phyloP scores from a whole-genome alignment of 2,329 filamentous ascomycete species.

The Lachnellula arida region DNA sequence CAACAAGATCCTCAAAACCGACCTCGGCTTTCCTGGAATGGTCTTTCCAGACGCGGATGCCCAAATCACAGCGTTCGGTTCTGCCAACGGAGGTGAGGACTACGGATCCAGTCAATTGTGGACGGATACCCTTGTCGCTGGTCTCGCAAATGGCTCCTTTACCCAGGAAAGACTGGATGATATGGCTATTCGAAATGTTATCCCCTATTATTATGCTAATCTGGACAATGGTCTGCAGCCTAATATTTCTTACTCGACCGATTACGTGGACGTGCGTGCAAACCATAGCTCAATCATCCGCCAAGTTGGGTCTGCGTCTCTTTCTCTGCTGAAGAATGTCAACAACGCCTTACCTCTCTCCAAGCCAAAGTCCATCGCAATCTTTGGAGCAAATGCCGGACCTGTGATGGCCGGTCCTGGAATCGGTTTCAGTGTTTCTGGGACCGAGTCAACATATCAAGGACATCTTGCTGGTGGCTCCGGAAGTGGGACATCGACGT shows the following conservation, averaged over 20 bases:
- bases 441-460: slow-evolving; percentile 32
- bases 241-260: slow-evolving; percentile 25
- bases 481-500: slow-evolving; percentile 43
- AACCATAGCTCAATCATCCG: slow-evolving; percentile 39
- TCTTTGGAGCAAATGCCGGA: slow-evolving; percentile 58
- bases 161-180: slow-evolving; percentile 52
- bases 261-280: slow-evolving; percentile 62
- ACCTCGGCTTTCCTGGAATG: slow-evolving; percentile 81
- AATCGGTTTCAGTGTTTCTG: not conserved
- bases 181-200: slow-evolving; percentile 59
- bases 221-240: slow-evolving; percentile 42
- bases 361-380: slow-evolving; percentile 44
- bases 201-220: slow-evolving; percentile 51
- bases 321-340: slow-evolving; percentile 59
- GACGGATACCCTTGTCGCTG: slow-evolving; percentile 32
- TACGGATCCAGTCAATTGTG: no score
- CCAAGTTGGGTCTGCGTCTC: slow-evolving; percentile 55
- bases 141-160: slow-evolving; percentile 57
- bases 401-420: not conserved
- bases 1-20: slow-evolving; percentile 77
- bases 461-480: slow-evolving; percentile 43
- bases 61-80: slow-evolving; percentile 72
- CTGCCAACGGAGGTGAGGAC: slow-evolving; percentile 75
- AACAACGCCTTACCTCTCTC: slow-evolving; percentile 51
- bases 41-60: slow-evolving; percentile 83